Base-by-base conservation (phyloP, 495 filamentous ascomycete species). In the Friedmanniomyces simplex region DNA sequence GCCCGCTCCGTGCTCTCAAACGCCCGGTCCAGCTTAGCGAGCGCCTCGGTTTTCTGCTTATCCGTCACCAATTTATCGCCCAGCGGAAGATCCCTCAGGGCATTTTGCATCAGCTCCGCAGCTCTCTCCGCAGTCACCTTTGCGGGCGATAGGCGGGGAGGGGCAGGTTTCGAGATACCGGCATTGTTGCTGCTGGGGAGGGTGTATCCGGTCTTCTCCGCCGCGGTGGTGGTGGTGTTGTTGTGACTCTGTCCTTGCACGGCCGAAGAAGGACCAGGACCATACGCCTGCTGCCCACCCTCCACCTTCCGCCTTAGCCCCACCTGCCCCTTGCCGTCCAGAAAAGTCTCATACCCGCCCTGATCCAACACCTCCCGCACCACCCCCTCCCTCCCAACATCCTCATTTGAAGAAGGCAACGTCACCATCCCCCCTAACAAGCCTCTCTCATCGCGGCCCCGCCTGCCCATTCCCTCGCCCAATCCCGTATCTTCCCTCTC, bases 271-370 rank as follows among this genome's bases (percentile, higher is more conserved):
- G 28, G 28, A 18, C 8, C 12, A 30, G 43, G 18, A 3, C 21
- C 51, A 21, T 32, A 49, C 25, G 32, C 20, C 39, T 46, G 49
- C 24, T 30, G 52, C 39, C 5, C 25, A 14, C 3, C 30, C 10
- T n/a, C 49, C 45, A 37, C 52, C 12, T 64, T 64, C 36, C 67
- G 56, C 25, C 67, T 50, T 26, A 73, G 56, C 28, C 66, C 53
- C 21, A 71, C 68, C 51, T 71, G 65, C 0, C 69, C 71, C 37
- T 66, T 63, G n/a, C 20, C 51, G 45, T 73, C 71, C 58, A 70
- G 66, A 34, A 66, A 72, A 34, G 70, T 73, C 62, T 73, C 71
- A 56, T 72, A 73, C 5, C 70, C 69, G 53, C 68, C 60, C 28
- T 62, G 57, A 52, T 71, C 70, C 20, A 73, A 62, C 10, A 73